Evolutionary conservation across 2,329 filamentous ascomycete genomes (phyloP), one percentile per base, ranked within the genome.

Genomic region (Exophiala dermatitidis): DNA sequence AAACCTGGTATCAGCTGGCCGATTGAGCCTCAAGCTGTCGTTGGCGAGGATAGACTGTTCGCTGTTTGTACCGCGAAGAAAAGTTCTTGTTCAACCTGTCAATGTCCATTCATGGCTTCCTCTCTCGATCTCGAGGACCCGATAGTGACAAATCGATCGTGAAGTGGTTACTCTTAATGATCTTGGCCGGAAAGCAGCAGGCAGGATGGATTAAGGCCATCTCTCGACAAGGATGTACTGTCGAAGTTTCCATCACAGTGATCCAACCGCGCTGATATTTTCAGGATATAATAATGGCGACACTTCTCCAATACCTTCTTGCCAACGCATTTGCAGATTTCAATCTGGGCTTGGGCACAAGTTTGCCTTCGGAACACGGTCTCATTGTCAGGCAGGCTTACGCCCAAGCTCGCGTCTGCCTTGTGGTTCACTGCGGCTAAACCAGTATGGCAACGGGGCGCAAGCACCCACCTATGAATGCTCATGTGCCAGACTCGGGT

Each of bases 281-380:
- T n/a, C 46, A 19, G 40, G 33, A 46, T 58, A 58, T 58, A 58
- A 53, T 42, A 56, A 51, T 29, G 36, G 36, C 34, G 9, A 43
- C 30, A 26, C 26, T 46, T 47, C 50, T 51, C 56, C 56, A 58
- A 55, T 58, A 41, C 45, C 12, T 33, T 46, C 34, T 26, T 49
- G 56, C 53, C 56, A 58, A 50, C 56, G 48, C 56, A 56, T 43
- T 42, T 37, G 44, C n/a, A 19, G 12, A 58, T 58, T 58, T 56
- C 41, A 46, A 58, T 58, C 43, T 34, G 53, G 52, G 38, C 56
- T 58, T 55, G 56, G 56, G 56, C 53, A 56, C 31, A 46, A 52
- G 38, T 38, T 31, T 50, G 52, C 38, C 56, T 41, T 40, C 33
- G 44, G 30, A 36, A 26, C 44, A 44, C 36, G 32, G 34, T 31